These are phyloP conservation scores for Massariosphaeria phaeospora DNA, from an alignment of 495 filamentous ascomycete genomes.

Conservation along the genomic window DNA sequence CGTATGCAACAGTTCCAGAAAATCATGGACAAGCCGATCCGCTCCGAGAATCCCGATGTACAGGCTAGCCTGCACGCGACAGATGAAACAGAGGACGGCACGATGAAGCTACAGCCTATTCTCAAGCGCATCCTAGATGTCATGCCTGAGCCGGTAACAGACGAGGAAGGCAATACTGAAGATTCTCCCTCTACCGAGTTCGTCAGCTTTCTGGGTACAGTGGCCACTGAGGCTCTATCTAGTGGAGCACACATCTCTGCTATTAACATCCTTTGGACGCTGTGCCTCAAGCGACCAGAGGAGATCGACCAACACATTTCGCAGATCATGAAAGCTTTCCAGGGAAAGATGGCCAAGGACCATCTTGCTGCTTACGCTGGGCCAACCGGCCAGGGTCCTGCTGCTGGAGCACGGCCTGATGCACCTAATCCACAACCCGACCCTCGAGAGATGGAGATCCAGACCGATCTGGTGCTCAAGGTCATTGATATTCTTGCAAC, in stretches of 20 bases:
- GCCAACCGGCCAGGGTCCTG: conserved; percentile 15
- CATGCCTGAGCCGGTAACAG: conserved; percentile 81
- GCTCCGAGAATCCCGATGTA: conserved; percentile 79
- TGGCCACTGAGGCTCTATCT: conserved; percentile 77
- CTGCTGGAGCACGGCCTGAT: conserved; percentile 30
- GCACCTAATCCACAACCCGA: conserved; percentile 55
- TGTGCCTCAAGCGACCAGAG: conserved; percentile 74
- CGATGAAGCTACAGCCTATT: conserved; percentile 58
- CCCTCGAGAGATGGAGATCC: conserved; percentile 69
- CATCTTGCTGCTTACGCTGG: conserved; percentile 60
- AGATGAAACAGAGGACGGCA: conserved; percentile 61
- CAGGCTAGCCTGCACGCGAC: conserved; percentile 81
- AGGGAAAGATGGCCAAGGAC: conserved; percentile 86
- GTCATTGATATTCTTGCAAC: conserved; percentile 85
- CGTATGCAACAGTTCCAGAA: conserved; percentile 74
- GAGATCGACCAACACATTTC: conserved; percentile 85
- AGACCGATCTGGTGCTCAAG: conserved; percentile 83
- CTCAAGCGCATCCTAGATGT: conserved; percentile 80
- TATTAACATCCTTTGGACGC: conserved; percentile 84
- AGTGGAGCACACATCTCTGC: conserved; percentile 75
- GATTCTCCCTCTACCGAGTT: conserved; percentile 69
- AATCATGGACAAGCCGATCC: conserved; percentile 82
- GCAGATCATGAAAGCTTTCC: conserved; percentile 86
- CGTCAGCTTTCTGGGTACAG: conserved; percentile 68
- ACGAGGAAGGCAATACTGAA: conserved; percentile 73